Conservation (phyloP, 192 early-diverging fungal genomes). For the Podochytrium sp. region DNA sequence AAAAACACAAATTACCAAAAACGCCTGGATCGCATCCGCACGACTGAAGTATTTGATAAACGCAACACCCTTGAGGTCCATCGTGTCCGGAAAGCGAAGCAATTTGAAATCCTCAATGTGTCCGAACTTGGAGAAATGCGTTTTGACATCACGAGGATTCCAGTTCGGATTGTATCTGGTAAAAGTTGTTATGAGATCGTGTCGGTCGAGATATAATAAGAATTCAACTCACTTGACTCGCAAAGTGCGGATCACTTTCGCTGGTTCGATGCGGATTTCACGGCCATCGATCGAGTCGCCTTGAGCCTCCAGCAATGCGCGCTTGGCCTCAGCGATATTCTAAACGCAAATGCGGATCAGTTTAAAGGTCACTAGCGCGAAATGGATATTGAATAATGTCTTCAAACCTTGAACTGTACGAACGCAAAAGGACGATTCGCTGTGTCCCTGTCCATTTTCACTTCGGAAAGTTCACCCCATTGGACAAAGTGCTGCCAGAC, state of each 20-base stretch:
- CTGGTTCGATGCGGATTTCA: slow-evolving; percentile 21
- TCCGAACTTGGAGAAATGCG: slow-evolving; percentile 19
- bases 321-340: slow-evolving; percentile 27
- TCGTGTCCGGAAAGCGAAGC: slow-evolving; percentile 21
- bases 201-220: too few relatives aligned
- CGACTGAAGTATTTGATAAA: slow-evolving; percentile 35
- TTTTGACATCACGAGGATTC: background rate
- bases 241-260: slow-evolving; percentile 30
- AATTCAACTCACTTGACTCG: slow-evolving; percentile 14
- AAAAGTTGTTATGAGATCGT: too few relatives aligned
- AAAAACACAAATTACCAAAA: background rate
- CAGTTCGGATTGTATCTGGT: slow-evolving; percentile 16
- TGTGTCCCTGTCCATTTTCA: slow-evolving; percentile 23
- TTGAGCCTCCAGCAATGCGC: slow-evolving; percentile 16
- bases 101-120: slow-evolving; percentile 21
- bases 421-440: slow-evolving; percentile 28
- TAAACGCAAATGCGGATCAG: background rate
- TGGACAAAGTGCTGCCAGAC: background rate
- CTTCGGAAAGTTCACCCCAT: slow-evolving; percentile 24
- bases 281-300: background rate
- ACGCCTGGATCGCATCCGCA: slow-evolving; percentile 29
- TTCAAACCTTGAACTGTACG: slow-evolving; percentile 23
- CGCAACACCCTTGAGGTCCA: slow-evolving; percentile 1
- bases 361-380: background rate
- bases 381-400: background rate